Evolutionary conservation across 768 basidiomycete species (phyloP), one percentile per base, ranked within the genome.

Genomic region (Jaapia argillacea): DNA sequence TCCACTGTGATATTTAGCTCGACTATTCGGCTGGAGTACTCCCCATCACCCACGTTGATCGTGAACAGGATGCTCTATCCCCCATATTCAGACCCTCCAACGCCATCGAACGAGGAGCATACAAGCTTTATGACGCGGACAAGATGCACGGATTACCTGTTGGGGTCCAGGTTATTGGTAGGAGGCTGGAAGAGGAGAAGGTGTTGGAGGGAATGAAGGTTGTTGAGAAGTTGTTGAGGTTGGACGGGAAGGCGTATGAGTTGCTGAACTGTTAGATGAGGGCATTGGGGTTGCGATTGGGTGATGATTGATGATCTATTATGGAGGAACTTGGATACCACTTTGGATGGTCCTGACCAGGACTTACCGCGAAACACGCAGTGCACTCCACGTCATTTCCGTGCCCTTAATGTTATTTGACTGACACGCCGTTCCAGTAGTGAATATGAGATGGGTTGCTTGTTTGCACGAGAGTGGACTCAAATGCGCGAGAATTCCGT

Each of bases 151-250:
- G 82, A 5, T 61, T 84, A 4, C 81, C 84, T 0, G 54, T 85
- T 1, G 79, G 80, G 1, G 73, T 84, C 7, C 81, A 85, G 54
- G 58, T 85, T 25, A 68, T 75, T 1, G 81, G 80, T 1, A 61
- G 70, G 36, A 63, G 76, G 35, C 66, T 82, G 31, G 77, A 83
- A 55, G 85, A 86, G 58, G 85, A 87, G 59, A 78, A 78, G 53
- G 81, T 82, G 2, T 48, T 85, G 5, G 74, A 77, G 52, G 80
- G 75, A 2, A 84, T 84, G 77, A 73, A 74, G 51, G 66, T 84
- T 5, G 62, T 82, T 39, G 63, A 76, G 42, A 25, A 52, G 6
- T 16, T 33, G 10, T 33, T 33, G 28, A 33, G 28, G 16, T 10
- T 10, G 28, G 28, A 33, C 10, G 28, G 28, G 16, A 33, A 33